phyloP scores from a whole-genome alignment of 2,329 filamentous ascomycete genomes.

The Byssoonygena ceratinophila region DNA sequence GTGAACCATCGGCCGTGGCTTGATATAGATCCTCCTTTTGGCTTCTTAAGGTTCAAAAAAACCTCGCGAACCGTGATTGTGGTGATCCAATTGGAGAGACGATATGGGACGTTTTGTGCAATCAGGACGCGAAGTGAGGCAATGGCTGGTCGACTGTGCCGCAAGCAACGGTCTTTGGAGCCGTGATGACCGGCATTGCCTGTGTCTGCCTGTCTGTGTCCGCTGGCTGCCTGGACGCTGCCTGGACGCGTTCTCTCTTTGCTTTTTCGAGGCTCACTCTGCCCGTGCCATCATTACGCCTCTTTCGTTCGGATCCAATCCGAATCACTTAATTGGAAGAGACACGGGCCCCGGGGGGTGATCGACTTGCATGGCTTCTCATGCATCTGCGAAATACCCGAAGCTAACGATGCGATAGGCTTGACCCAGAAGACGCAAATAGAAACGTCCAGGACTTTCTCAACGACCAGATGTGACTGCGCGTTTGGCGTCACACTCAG shows the following conservation, averaged over 20 bases:
- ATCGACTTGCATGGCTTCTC: not conserved
- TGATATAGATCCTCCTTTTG: not conserved
- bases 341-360: not conserved
- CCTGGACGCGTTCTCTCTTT: no score
- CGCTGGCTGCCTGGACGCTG: no score
- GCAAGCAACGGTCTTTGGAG: not conserved
- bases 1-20: not conserved
- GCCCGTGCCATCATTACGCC: not conserved
- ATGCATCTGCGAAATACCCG: not conserved
- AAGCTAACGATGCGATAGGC: conserved; percentile 1
- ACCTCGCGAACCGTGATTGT: not conserved
- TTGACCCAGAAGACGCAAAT: not conserved
- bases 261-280: not conserved
- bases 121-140: conserved; percentile 6
- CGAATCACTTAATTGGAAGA: conserved; percentile 9
- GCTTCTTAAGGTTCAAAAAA: not conserved
- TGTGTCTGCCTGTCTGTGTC: not conserved
- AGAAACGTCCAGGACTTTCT: not conserved
- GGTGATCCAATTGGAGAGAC: not conserved
- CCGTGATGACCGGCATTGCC: not conserved
- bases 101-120: not conserved
- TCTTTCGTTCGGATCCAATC: not conserved
- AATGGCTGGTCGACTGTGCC: conserved; percentile 1
- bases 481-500: not conserved
- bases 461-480: not conserved